phyloP scores from a whole-genome alignment of 139 green algal genomes.

The Auxenochlorella pyrenoidosa region DNA sequence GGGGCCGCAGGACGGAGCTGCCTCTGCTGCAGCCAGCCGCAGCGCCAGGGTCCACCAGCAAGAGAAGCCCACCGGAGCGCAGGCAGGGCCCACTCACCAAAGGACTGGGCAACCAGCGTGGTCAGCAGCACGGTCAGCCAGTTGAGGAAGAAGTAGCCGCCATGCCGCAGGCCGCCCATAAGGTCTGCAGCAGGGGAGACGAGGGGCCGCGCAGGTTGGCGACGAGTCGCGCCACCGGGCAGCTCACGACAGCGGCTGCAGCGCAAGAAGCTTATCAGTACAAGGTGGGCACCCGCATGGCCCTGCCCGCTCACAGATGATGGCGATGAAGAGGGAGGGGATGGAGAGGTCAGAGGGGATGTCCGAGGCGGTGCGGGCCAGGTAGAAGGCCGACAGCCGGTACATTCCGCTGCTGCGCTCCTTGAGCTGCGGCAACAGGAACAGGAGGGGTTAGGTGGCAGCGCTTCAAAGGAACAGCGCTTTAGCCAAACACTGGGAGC shows the following conservation, averaged over 20 bases:
- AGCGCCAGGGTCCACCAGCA: background rate
- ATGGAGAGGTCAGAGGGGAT: slow-evolving; percentile 81
- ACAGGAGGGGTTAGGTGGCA: too few species aligned
- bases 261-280: too few species aligned
- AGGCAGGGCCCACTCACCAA: background rate
- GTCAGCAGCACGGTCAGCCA: slow-evolving; percentile 67
- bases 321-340: slow-evolving; percentile 69
- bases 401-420: slow-evolving; percentile 84
- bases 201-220: background rate
- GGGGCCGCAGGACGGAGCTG: too few species aligned
- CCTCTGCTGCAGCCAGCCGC: too few species aligned
- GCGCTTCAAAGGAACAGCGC: too few species aligned
- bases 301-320: slow-evolving; percentile 42
- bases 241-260: too few species aligned
- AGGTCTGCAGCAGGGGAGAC: slow-evolving; percentile 43
- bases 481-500: too few species aligned
- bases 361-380: slow-evolving; percentile 69
- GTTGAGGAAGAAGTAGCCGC: slow-evolving; percentile 76
- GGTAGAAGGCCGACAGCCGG: slow-evolving; percentile 85
- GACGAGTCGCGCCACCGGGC: too few species aligned
- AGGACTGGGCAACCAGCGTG: slow-evolving; percentile 67
- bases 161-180: slow-evolving; percentile 59
- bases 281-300: too few species aligned
- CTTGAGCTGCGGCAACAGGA: slow-evolving; percentile 20
- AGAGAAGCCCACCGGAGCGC: background rate